phyloP scores from a whole-genome alignment of 768 basidiomycete genomes.

The Tricholoma hemisulphureum region DNA sequence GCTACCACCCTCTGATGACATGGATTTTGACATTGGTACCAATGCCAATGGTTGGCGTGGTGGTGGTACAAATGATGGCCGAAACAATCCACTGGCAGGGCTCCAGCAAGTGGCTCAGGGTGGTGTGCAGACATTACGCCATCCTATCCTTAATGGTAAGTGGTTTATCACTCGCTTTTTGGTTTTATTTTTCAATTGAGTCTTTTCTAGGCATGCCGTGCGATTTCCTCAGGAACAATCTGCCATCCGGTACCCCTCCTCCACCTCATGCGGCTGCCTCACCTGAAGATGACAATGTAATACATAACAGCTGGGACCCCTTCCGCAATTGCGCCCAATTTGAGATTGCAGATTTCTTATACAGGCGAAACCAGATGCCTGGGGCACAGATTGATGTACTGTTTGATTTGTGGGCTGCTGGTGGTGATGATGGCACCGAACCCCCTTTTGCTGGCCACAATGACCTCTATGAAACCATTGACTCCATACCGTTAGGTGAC shows the following conservation, averaged over 20 bases:
- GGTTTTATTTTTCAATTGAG: neutral
- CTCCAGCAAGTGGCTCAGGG: neutral
- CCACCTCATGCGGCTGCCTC: neutral
- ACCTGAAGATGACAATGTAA: neutral
- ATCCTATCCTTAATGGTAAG: conserved; percentile 3
- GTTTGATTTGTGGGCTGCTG: conserved; percentile 7
- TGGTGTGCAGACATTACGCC: neutral
- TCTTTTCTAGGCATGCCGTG: neutral
- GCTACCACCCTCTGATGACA: neutral
- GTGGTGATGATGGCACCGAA: conserved; percentile 4
- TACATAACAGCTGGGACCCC: neutral
- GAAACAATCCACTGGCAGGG: neutral
- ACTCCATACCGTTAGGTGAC: conserved; percentile 33
- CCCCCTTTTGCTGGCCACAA: conserved; percentile 31
- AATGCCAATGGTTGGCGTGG: neutral
- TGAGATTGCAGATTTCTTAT: conserved; percentile 7
- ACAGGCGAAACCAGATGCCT: conserved; percentile 4
- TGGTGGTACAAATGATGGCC: neutral
- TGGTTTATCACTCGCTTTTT: neutral
- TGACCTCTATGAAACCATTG: conserved; percentile 34
- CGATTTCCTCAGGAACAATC: neutral
- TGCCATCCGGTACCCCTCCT: neutral
- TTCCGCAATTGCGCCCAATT: conserved; percentile 2
- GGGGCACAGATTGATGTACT: conserved; percentile 1
- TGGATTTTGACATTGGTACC: neutral